These are phyloP conservation scores for Pulveroboletus sp. DNA, from an alignment of 768 basidiomycete genomes.

Conservation along the genomic window DNA sequence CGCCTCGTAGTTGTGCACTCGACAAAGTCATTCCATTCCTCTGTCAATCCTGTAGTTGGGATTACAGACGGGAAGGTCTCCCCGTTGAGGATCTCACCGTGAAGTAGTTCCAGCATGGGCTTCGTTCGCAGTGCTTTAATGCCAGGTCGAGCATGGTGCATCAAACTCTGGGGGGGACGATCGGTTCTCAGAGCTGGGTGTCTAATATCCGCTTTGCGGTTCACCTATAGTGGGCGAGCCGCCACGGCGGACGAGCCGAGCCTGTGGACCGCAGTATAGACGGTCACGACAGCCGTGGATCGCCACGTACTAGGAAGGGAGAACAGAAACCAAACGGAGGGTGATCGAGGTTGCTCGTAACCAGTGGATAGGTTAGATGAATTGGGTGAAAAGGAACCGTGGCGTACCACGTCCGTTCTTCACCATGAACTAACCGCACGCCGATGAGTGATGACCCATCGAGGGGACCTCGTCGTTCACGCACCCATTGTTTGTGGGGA, in stretches of 20 bases:
- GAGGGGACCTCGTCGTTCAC: background rate
- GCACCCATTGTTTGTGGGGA: background rate
- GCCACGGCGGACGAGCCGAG: conserved; percentile 7
- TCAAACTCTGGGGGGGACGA: conserved; percentile 1
- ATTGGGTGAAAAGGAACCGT: conserved; percentile 9
- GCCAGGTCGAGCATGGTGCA: conserved; percentile 3
- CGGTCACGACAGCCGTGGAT: conserved; percentile 3
- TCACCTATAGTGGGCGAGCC: conserved; percentile 4
- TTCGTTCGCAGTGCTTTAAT: conserved; percentile 20
- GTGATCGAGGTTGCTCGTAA: conserved; percentile 7
- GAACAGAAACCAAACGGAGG: conserved; percentile 10
- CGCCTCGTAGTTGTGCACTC: conserved; percentile 16
- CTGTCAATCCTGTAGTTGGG: conserved; percentile 25
- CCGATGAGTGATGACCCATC: background rate
- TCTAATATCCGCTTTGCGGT: conserved; percentile 23
- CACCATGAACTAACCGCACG: conserved; percentile 3
- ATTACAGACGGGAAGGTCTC: conserved; percentile 14
- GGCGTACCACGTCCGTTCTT: conserved; percentile 12
- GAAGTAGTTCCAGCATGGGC: conserved; percentile 17
- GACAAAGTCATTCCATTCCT: conserved; percentile 9
- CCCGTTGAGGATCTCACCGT: conserved; percentile 23
- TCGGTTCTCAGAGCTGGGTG: background rate
- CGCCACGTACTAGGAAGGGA: conserved; percentile 10
- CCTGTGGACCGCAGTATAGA: background rate
- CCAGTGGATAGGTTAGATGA: conserved; percentile 7